Base-by-base conservation (phyloP, 176 grass and related monocot species). In the Eragrostis nindensis region DNA sequence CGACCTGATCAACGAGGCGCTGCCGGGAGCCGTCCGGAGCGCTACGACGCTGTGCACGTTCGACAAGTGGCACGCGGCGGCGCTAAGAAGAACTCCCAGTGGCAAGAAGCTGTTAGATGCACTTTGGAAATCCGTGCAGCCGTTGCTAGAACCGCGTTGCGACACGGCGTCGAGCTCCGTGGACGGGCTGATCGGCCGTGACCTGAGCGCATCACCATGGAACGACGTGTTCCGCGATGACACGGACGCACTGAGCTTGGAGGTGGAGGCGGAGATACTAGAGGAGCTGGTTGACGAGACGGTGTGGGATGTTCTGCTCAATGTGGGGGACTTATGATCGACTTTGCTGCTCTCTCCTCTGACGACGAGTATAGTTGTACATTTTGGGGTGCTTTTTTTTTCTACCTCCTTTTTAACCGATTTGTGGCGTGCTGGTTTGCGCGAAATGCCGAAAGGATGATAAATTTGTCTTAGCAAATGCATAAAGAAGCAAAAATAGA, bases 241-340 rank as follows among this genome's bases (percentile, higher is more conserved):
- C 83, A 59, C 89, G 41, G 87, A 86, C 24, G 87, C 18, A 44
- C 26, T 93, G 1, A 83, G 65, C 64, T 18, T 13, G 52, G 90
- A 99, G 64, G 77, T 96, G 39, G 97, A 89, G 71, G 76, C 45
- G 38, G 87, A 91, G 43, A 80, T 99, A 24, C 49, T 92, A 29
- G 87, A 88, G 10, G 90, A 99, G 82, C 77, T 99, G 7, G 71
- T 93, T 57, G 91, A 91, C 62, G 97, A 99, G 82, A 79, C 85
- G 66, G 62, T 96, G 62, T 88, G 89, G 87, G 89, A 93, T 62
- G 87, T 85, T 73, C 93, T 96, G 29, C 66, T 92, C 42, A 85
- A 95, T 60, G 85, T 89, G n/a, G 90, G 87, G 47, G 81, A 91
- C 61, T 70, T 56, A 80, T 11, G 32, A 36, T 36, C 32, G 32